Base-by-base conservation (phyloP, 2,329 filamentous ascomycete genomes). In the Thielaviopsis musarum region DNA sequence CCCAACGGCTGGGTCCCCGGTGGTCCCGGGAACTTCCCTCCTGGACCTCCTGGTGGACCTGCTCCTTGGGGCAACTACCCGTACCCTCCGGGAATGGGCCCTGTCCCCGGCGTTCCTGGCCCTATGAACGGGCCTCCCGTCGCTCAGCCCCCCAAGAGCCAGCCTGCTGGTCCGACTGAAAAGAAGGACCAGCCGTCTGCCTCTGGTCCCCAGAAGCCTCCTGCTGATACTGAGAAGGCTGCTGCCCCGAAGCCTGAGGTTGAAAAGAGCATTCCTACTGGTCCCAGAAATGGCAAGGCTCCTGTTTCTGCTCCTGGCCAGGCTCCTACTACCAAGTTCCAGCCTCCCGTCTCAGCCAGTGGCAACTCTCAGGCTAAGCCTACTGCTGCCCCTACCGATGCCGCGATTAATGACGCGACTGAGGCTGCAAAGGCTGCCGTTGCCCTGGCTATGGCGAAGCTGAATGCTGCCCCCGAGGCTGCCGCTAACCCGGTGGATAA, bases 1-100 rank as follows among this genome's bases (percentile, higher is more conserved):
- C 84, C 83, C 54, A 81, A 82, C 24, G 86, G 85, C 59, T 94
- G 88, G 87, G 91, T 84, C 68, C 86, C 85, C 64, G 82, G 83
- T 9, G 85, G 84, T 6, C 87, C 88, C 70, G 84, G 38, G 41
- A 57, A 83, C 26, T 93, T 89, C 65, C 85, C 83, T 38, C 83
- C 80, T 63, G 75, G 72, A 10, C 66, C 69, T 38, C 65, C 65
- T 52, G 84, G 82, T 13, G 84, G 81, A 15, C 81, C 80, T 28
- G 84, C 79, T 54, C 77, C 76, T 19, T 81, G 77, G 78, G 74
- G 71, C 17, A 76, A 73, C 67, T 78, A 73, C 65, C 80, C 77
- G 21, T 87, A 85, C 67, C 84, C 83, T 62, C 81, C 80, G 21
- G 57, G 57, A 48, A 60, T 26, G 48, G 56, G 54, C 19, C 34